These are phyloP conservation scores for Rhodomyrtus psidioides DNA, from an alignment of 441 rosid genomes.

Conservation along the genomic window DNA sequence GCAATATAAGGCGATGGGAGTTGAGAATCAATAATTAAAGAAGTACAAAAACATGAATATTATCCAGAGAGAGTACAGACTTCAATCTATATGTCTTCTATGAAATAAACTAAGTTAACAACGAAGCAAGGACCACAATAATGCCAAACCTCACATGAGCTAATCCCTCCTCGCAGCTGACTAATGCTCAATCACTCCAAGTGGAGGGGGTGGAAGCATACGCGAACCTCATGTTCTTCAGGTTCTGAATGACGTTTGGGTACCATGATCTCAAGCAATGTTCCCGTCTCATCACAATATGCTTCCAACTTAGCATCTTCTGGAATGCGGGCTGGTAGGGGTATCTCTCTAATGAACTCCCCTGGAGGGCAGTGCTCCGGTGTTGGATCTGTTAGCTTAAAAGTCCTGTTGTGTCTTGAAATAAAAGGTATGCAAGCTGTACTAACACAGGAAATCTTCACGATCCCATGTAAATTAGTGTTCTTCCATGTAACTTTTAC, in stretches of 20 bases:
- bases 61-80: constrained; percentile 14
- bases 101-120: constrained; percentile 36
- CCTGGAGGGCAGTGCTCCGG: constrained; percentile 96
- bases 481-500: constrained; percentile 73
- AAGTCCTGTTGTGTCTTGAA: constrained; percentile 51
- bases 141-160: constrained; percentile 23
- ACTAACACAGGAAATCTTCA: constrained; percentile 54
- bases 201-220: constrained; percentile 67
- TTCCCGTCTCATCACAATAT: constrained; percentile 64
- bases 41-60: background rate
- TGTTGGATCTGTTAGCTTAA: constrained; percentile 74
- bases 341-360: constrained; percentile 66
- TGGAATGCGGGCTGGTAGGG: constrained; percentile 71
- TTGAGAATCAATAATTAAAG: background rate
- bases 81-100: constrained; percentile 27
- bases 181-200: constrained; percentile 38
- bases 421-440: constrained; percentile 45
- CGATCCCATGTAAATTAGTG: constrained; percentile 42
- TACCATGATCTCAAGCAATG: constrained; percentile 65
- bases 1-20: background rate
- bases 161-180: constrained; percentile 28
- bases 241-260: constrained; percentile 78
- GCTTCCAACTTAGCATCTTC: constrained; percentile 87
- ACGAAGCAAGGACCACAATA: constrained; percentile 28
- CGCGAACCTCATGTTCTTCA: constrained; percentile 87